Evolutionary conservation across 2,329 filamentous ascomycete genomes (phyloP).

Genomic region (Xylaria sp.): DNA sequence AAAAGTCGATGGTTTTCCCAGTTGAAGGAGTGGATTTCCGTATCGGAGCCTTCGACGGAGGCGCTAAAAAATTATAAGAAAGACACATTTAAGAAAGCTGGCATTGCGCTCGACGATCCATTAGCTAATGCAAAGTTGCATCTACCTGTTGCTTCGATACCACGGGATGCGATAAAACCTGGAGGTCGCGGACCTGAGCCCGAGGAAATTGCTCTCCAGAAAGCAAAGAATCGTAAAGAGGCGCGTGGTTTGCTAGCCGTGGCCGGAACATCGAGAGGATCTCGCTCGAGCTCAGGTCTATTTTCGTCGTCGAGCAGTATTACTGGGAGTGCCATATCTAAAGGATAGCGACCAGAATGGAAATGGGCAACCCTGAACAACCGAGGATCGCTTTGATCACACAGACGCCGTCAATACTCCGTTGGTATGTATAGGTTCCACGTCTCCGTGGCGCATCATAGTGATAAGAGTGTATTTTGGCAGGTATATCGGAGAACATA

Average conservation of each 20-base stretch:
- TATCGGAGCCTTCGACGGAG: constrained; percentile 61
- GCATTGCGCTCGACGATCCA: constrained; percentile 57
- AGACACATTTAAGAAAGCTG: constrained; percentile 56
- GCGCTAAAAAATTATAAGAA: constrained; percentile 60
- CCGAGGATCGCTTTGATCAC: no score
- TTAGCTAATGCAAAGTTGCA: constrained; percentile 58
- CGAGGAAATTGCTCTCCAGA: constrained; percentile 56
- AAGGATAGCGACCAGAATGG: constrained; percentile 20
- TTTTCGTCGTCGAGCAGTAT: constrained; percentile 45
- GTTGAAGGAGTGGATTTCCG: constrained; percentile 60
- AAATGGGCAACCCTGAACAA: neutral
- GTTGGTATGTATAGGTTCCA: no score
- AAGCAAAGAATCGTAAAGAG: constrained; percentile 49
- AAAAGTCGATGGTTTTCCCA: constrained; percentile 55
- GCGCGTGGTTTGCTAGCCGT: constrained; percentile 44
- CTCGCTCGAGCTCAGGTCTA: constrained; percentile 42
- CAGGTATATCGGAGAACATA: neutral
- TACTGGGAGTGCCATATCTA: constrained; percentile 18
- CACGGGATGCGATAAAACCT: constrained; percentile 58
- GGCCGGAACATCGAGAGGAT: constrained; percentile 35
- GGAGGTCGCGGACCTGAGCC: constrained; percentile 56
- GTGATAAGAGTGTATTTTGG: neutral
- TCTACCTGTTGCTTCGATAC: constrained; percentile 57
- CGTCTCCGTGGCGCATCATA: no score
- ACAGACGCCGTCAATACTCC: no score